phyloP scores from a whole-genome alignment of 192 early-diverging fungal species.

The Entomortierella parvispora region DNA sequence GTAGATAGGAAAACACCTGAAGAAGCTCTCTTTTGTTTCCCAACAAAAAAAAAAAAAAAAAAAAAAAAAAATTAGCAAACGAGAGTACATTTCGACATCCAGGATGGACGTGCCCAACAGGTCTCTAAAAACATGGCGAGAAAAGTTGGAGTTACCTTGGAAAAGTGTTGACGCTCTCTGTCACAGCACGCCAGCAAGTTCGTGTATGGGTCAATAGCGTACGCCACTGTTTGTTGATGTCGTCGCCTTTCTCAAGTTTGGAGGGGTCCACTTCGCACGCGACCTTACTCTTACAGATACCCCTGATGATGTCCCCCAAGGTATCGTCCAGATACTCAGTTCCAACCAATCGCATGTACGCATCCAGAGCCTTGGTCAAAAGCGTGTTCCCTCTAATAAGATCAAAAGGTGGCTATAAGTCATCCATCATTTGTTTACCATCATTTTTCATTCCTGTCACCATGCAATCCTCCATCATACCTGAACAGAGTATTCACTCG shows the following conservation, averaged over 20 bases:
- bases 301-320: constrained; percentile 69
- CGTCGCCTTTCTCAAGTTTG: constrained; percentile 45
- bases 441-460: neutral
- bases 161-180: constrained; percentile 56
- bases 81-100: no score
- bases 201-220: constrained; percentile 58
- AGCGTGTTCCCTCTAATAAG: constrained; percentile 66
- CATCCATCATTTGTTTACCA: neutral
- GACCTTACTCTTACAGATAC: constrained; percentile 58
- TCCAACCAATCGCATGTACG: constrained; percentile 75
- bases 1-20: constrained; percentile 56
- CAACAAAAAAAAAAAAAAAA: no score
- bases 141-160: constrained; percentile 43
- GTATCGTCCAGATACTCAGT: constrained; percentile 70
- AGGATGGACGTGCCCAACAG: no score
- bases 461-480: constrained; percentile 6
- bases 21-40: constrained; percentile 65
- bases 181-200: constrained; percentile 57
- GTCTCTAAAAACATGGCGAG: no score
- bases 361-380: constrained; percentile 73
- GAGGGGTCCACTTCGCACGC: constrained; percentile 74
- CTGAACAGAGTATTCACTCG: constrained; percentile 61
- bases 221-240: constrained; percentile 24
- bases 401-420: neutral
- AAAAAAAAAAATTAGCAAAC: neutral